These are phyloP conservation scores for Leccinum sublutescens DNA, from an alignment of 768 basidiomycete genomes.

Conservation along the genomic window DNA sequence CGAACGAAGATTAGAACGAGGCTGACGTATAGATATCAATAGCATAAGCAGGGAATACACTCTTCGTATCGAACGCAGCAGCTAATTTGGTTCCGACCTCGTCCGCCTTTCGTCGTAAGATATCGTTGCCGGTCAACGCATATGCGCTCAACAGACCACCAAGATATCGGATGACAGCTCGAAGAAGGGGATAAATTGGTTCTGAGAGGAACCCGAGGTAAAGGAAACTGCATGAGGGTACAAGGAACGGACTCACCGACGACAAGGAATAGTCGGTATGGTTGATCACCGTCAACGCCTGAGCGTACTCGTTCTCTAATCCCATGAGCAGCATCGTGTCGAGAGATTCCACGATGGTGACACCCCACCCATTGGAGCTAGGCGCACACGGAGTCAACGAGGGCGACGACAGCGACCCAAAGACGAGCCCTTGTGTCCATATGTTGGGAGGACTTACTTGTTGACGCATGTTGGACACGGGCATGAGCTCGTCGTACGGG, in stretches of 20 bases:
- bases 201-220: conserved; percentile 10
- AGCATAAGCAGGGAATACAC: conserved; percentile 66
- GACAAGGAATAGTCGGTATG: conserved; percentile 48
- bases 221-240: neutral
- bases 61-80: conserved; percentile 66
- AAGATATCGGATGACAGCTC: conserved; percentile 88
- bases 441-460: conserved; percentile 42
- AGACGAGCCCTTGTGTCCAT: no score
- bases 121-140: conserved; percentile 62
- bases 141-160: conserved; percentile 85
- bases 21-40: conserved; percentile 65
- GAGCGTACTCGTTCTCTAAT: conserved; percentile 63
- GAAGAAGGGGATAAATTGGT: conserved; percentile 54
- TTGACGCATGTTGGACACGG: conserved; percentile 46
- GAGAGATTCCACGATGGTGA: conserved; percentile 76
- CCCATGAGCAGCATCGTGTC: conserved; percentile 86
- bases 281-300: conserved; percentile 54
- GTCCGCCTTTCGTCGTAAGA: conserved; percentile 69
- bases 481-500: conserved; percentile 62
- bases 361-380: conserved; percentile 81
- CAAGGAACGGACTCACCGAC: conserved; percentile 31
- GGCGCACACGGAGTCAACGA: neutral
- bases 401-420: neutral
- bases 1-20: neutral
- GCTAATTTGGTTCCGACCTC: conserved; percentile 71